Percentiles rank a stretch among this genome's conserved stretches.
Conservation (phyloP, 768 basidiomycete species). For the Rhodotorula diobovata region DNA sequence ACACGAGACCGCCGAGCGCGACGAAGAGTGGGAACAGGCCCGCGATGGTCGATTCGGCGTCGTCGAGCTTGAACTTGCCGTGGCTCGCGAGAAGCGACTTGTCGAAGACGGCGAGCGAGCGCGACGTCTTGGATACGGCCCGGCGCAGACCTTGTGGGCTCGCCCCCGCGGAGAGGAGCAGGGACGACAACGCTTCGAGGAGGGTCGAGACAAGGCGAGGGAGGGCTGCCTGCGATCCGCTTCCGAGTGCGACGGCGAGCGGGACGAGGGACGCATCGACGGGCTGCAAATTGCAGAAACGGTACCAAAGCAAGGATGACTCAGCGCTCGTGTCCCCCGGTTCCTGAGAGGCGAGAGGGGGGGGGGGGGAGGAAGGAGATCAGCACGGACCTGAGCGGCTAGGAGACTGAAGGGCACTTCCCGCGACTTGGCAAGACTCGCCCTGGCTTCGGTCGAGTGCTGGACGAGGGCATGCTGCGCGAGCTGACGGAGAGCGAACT, state of each 20-base stretch:
- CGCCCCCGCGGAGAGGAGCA: conserved; percentile 2
- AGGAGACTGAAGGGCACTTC: conserved; percentile 50
- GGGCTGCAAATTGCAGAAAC: conserved; percentile 47
- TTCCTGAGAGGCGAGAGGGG: not conserved
- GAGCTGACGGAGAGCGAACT: conserved; percentile 14
- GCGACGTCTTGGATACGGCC: conserved; percentile 16
- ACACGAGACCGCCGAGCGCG: conserved; percentile 16
- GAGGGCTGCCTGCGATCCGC: not conserved
- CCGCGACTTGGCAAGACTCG: conserved; percentile 43
- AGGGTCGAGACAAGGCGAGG: conserved; percentile 15
- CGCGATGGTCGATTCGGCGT: conserved; percentile 25
- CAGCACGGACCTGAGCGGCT: conserved; percentile 52
- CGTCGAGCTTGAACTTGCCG: conserved; percentile 33
- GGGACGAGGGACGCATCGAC: conserved; percentile 33
- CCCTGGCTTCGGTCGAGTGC: conserved; percentile 23
- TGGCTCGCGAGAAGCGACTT: conserved; percentile 31
- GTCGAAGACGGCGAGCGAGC: conserved; percentile 29
- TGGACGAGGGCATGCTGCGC: conserved; percentile 44
- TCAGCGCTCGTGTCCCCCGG: conserved; percentile 14
- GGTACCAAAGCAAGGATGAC: conserved; percentile 30
- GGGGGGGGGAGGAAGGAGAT: conserved; percentile 13
- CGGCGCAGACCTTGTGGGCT: conserved; percentile 9
- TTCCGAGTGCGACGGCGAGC: conserved; percentile 14
- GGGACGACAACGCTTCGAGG: conserved; percentile 17
- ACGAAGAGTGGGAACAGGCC: conserved; percentile 24